These are phyloP conservation scores for Ailanthus altissimus DNA, from an alignment of 345 rosid species.

Conservation along the genomic window DNA sequence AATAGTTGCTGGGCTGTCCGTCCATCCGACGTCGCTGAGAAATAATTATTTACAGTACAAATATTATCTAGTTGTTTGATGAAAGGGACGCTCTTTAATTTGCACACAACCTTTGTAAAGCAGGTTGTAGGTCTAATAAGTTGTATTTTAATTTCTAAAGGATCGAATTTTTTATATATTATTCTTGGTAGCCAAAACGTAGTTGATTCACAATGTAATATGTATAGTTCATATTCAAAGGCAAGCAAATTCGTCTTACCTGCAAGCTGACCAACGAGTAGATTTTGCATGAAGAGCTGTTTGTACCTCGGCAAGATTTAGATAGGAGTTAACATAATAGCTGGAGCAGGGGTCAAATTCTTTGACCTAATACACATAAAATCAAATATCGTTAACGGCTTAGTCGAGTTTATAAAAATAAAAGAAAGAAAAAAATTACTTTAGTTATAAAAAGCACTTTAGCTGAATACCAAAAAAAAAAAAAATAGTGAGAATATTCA, in stretches of 20 bases:
- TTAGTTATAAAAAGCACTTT: too few relatives aligned
- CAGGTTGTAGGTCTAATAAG: not conserved
- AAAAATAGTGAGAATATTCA: too few relatives aligned
- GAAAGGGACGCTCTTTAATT: not conserved
- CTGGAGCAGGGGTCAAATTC: conserved; percentile 49
- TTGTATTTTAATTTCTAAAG: not conserved
- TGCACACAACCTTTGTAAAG: not conserved
- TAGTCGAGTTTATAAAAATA: not conserved
- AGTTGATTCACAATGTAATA: too few relatives aligned
- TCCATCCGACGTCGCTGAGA: conserved; percentile 30
- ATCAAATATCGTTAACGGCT: not conserved
- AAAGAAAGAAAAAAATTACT: too few relatives aligned
- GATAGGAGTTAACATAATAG: conserved; percentile 33
- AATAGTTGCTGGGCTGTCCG: conserved; percentile 34
- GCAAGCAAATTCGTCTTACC: conserved; percentile 24
- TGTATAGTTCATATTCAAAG: not conserved
- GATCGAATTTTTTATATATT: not conserved
- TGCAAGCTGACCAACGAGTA: conserved; percentile 41
- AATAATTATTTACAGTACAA: not conserved
- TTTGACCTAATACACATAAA: conserved; percentile 25
- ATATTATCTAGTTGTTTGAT: not conserved
- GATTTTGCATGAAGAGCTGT: conserved; percentile 44
- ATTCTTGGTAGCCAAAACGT: too few relatives aligned
- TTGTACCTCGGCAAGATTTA: conserved; percentile 48
- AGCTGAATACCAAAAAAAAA: too few relatives aligned